Percentiles rank a stretch among this genome's conserved stretches.
phyloP scores from a whole-genome alignment of 2,329 filamentous ascomycete genomes.

The Aureobasidium sp. region DNA sequence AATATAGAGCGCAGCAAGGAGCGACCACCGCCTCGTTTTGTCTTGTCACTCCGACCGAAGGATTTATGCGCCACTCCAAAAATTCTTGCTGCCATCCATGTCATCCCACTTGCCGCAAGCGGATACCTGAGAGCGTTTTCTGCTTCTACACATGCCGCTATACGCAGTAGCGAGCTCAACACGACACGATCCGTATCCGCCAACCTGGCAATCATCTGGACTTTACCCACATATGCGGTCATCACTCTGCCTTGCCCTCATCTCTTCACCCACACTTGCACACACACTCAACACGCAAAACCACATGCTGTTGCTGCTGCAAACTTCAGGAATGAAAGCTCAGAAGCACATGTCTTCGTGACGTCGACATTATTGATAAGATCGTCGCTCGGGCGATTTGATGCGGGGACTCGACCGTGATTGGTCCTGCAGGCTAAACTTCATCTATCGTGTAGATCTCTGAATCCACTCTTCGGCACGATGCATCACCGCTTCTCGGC shows the following conservation, averaged over 20 bases:
- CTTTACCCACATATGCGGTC: neutral
- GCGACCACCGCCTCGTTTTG: neutral
- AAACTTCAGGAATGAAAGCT: neutral
- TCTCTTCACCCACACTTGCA: neutral
- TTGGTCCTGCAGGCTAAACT: neutral
- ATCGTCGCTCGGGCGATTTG: neutral
- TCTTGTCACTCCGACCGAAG: neutral
- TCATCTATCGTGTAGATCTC: conserved; percentile 4
- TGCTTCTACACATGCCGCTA: neutral
- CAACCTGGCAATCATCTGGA: neutral
- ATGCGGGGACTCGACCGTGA: neutral
- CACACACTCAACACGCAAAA: too few relatives aligned
- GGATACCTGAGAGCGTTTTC: neutral
- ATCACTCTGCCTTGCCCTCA: neutral
- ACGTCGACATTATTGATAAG: neutral
- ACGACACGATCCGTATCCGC: neutral
- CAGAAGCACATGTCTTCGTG: neutral
- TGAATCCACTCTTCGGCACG: neutral
- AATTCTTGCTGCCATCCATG: neutral
- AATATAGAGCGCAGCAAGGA: neutral
- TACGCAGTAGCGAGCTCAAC: neutral
- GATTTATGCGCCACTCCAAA: neutral
- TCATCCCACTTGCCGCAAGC: neutral
- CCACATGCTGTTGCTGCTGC: neutral
- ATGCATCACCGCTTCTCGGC: neutral